Evolutionary conservation across 2,329 filamentous ascomycete genomes (phyloP), one percentile per base, ranked within the genome.

Genomic region (Tricladium varicosporioides): DNA sequence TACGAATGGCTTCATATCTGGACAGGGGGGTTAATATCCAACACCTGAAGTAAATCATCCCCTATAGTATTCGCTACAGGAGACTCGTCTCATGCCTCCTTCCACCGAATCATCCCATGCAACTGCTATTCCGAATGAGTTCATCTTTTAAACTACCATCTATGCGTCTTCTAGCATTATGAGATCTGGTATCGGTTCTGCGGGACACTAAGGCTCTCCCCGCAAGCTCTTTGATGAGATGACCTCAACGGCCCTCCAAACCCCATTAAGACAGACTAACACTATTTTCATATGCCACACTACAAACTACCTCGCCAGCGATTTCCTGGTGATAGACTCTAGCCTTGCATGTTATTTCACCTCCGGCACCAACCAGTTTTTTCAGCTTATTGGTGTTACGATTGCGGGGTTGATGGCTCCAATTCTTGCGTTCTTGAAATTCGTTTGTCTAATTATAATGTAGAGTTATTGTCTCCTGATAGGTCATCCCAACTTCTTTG

Each of bases 191-290:
- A 65, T 89, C 33, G 84, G 85, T 2, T 85, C 85, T 0, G 56
- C 82, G 5, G 79, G 84, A 57, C 91, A 84, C 71, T 80, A n/a
- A n/a, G n/a, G n/a, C n/a, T n/a, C n/a, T n/a, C 91, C 88, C n/a
- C 78, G 83, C 42, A 74, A 74, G 46, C 76, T 92, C 2, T 93
- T 92, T 61, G 78, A 83, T 18, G 80, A 80, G 51, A 80, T 92
- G 60, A 83, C 86, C 45, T 84, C 82, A 62, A 78, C 83, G 0
- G 79, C 93, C 10, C 76, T 93, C 2, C 82, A 87, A 15, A 85
- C 89, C 5, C 89, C 88, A 1, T 76, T 92, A n/a, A 78, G 88
- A 59, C 92, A 88, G 87, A 78, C 93, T 40, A 89, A 93, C 67
- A 92, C 89, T 0, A 86, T 91, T 0, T 90, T 90, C 0, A 77